phyloP scores from a whole-genome alignment of 2,329 filamentous ascomycete species.

The Talaromyces sp. region DNA sequence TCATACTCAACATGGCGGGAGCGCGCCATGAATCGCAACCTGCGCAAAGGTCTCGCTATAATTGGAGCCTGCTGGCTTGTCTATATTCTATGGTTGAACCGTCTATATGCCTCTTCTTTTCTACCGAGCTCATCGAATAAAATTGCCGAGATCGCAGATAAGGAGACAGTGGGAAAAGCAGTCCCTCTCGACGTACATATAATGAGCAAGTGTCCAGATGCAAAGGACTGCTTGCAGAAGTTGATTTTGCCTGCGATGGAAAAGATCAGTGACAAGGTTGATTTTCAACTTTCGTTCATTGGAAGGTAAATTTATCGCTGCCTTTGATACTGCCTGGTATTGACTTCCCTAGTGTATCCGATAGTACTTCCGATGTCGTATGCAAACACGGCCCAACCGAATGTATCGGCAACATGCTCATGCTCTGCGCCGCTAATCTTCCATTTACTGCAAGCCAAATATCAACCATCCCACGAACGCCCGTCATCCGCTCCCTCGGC shows the following conservation, averaged over 20 bases:
- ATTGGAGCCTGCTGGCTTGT: conserved; percentile 18
- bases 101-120: conserved; percentile 8
- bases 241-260: conserved; percentile 86
- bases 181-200: conserved; percentile 91
- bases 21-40: conserved; percentile 14
- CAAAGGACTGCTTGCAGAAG: conserved; percentile 73
- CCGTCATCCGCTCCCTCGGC: conserved; percentile 79
- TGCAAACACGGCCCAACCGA: conserved; percentile 89
- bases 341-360: conserved; percentile 50
- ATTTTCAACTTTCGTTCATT: conserved; percentile 89
- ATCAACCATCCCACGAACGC: conserved; percentile 57
- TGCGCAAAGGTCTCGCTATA: conserved; percentile 15
- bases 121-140: neutral
- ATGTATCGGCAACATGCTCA: conserved; percentile 90
- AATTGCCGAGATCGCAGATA: conserved; percentile 10
- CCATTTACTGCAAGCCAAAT: conserved; percentile 35
- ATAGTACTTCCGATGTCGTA: conserved; percentile 74
- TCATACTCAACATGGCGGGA: conserved; percentile 16
- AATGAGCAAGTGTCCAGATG: conserved; percentile 96
- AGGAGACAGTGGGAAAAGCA: conserved; percentile 17
- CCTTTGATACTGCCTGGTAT: neutral
- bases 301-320: conserved; percentile 57
- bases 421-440: conserved; percentile 80
- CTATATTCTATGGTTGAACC: conserved; percentile 17
- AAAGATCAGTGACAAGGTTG: conserved; percentile 73